Evolutionary conservation across 306 rosid genomes (phyloP).

Genomic region (Abrus pulchellus): DNA sequence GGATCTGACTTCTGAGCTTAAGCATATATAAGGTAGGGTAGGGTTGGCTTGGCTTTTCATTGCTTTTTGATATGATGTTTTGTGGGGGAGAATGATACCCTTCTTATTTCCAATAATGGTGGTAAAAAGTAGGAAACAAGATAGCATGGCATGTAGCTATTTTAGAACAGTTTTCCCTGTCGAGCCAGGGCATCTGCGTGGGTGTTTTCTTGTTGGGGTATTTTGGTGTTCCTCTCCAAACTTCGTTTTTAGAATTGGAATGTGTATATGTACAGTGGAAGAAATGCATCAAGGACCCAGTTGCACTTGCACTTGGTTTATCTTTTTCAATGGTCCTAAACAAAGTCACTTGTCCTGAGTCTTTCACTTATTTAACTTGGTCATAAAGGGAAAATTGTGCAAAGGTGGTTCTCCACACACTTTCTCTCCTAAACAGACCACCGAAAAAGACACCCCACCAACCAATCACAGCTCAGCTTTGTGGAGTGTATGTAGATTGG

Average conservation of each 20-base stretch:
- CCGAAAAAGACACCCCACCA: conserved; percentile 40
- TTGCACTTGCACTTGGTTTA: conserved; percentile 41
- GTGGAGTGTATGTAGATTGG: conserved; percentile 46
- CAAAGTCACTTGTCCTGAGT: conserved; percentile 44
- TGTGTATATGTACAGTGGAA: conserved; percentile 32
- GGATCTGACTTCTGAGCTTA: conserved; percentile 43
- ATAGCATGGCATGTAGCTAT: conserved; percentile 46
- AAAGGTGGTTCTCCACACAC: conserved; percentile 31
- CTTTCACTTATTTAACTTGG: conserved; percentile 23
- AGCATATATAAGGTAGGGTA: conserved; percentile 55
- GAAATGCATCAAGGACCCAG: conserved; percentile 51
- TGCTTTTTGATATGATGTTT: conserved; percentile 58
- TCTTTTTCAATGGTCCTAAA: conserved; percentile 42
- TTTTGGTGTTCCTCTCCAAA: conserved; percentile 49
- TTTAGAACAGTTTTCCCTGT: conserved; percentile 50
- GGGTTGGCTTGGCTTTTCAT: conserved; percentile 51
- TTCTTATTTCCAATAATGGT: conserved; percentile 57
- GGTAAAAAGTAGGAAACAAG: conserved; percentile 48
- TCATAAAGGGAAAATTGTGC: conserved; percentile 30
- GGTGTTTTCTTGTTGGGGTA: conserved; percentile 67
- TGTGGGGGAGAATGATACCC: conserved; percentile 55
- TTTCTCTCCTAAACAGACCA: not conserved
- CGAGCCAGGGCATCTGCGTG: conserved; percentile 47
- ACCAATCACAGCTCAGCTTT: conserved; percentile 49
- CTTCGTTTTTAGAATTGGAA: conserved; percentile 11